Percentiles rank a stretch among this genome's conserved stretches.
Evolutionary conservation across 352 stramenopile species (phyloP).

Genomic region (Pythium diclinum): DNA sequence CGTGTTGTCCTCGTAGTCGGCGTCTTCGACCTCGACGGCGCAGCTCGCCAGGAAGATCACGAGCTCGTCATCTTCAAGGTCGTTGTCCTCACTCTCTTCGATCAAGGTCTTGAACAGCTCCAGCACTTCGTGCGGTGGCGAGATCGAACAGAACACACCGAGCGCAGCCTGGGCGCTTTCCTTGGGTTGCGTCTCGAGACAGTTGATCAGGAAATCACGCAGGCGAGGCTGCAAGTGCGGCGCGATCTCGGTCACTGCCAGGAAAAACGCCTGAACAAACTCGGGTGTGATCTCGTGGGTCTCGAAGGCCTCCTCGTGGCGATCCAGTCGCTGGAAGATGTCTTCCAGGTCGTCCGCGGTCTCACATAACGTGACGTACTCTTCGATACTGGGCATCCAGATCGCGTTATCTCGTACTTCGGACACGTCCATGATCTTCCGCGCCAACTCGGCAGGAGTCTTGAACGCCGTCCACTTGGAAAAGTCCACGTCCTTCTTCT

Average conservation of each 20-base stretch:
- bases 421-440: constrained; percentile 18
- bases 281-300: constrained; percentile 35
- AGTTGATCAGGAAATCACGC: constrained; percentile 43
- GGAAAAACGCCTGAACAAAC: constrained; percentile 56
- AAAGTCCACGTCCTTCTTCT: constrained; percentile 7
- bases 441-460: constrained; percentile 6
- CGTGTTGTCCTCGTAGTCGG: neutral
- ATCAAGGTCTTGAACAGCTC: constrained; percentile 41
- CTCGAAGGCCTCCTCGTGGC: constrained; percentile 34
- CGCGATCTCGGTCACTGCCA: constrained; percentile 30
- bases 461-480: constrained; percentile 1
- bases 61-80: constrained; percentile 51
- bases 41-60: constrained; percentile 62
- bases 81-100: constrained; percentile 21
- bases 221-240: constrained; percentile 33
- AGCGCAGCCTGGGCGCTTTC: constrained; percentile 46
- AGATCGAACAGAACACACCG: constrained; percentile 53
- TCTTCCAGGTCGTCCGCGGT: constrained; percentile 9
- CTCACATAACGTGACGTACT: constrained; percentile 19
- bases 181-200: constrained; percentile 36
- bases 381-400: constrained; percentile 9
- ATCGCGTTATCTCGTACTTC: constrained; percentile 12
- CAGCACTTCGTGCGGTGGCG: constrained; percentile 30
- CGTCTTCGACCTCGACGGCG: constrained; percentile 15
- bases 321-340: constrained; percentile 28